Conservation (phyloP, 2,329 filamentous ascomycete species). For the Pseudofabraea citricarpa region DNA sequence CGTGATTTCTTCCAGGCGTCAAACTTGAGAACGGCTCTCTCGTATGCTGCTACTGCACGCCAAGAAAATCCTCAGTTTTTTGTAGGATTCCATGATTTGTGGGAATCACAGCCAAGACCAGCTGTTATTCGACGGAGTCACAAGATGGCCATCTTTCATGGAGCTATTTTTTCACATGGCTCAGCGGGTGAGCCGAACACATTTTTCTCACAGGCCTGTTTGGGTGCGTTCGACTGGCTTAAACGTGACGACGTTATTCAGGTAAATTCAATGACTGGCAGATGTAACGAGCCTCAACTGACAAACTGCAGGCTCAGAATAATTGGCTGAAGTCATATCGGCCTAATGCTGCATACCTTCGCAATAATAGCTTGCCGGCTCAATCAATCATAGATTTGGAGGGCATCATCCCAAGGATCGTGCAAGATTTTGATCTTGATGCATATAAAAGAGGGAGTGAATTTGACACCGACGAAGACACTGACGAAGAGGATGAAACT, state of each 20-base stretch:
- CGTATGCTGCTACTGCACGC: slow-evolving; percentile 25
- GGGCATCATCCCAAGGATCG: slow-evolving; percentile 21
- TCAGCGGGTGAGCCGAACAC: slow-evolving; percentile 11
- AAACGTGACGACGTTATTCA: slow-evolving; percentile 27
- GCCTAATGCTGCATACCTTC: background rate
- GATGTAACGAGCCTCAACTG: background rate
- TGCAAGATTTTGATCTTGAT: background rate
- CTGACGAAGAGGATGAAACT: background rate
- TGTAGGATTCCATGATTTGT: slow-evolving; percentile 32
- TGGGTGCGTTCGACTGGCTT: slow-evolving; percentile 33
- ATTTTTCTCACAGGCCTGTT: slow-evolving; percentile 1
- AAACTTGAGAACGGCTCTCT: slow-evolving; percentile 28
- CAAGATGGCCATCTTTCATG: slow-evolving; percentile 33
- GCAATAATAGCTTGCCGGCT: background rate
- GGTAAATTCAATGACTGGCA: slow-evolving; percentile 19
- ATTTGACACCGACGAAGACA: background rate
- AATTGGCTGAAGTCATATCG: slow-evolving; percentile 1
- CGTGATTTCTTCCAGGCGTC: slow-evolving; percentile 37
- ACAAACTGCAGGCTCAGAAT: slow-evolving; percentile 4
- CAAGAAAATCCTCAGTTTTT: slow-evolving; percentile 30
- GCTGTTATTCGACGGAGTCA: slow-evolving; percentile 30
- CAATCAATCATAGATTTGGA: slow-evolving; percentile 12
- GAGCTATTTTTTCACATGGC: slow-evolving; percentile 29
- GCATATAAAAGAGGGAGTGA: too few species aligned
- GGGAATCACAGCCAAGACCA: slow-evolving; percentile 28